Percentiles rank a stretch among this genome's conserved stretches.
These are phyloP conservation scores for Microbotryomycetes sp. DNA, from an alignment of 1,284 basidiomycete species.

Conservation along the genomic window DNA sequence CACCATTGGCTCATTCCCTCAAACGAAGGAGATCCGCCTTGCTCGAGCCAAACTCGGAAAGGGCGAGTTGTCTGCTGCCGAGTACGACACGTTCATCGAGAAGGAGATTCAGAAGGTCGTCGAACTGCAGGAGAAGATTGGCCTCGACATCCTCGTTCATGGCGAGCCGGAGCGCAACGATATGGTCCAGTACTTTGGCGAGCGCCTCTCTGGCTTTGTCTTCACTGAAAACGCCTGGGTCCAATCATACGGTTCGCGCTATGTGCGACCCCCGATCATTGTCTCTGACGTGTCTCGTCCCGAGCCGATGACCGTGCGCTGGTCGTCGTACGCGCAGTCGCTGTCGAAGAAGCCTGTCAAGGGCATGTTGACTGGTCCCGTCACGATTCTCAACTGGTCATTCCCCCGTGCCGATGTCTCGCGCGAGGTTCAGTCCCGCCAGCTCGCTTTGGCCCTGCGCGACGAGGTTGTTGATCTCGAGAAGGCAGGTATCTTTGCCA, in stretches of 20 bases:
- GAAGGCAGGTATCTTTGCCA: conserved; percentile 92
- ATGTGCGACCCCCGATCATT: conserved; percentile 97
- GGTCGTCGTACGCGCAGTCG: conserved; percentile 96
- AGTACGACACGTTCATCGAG: conserved; percentile 98
- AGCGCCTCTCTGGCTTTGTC: conserved; percentile 90
- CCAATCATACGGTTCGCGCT: conserved; percentile 94
- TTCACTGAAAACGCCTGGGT: conserved; percentile 99
- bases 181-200: conserved; percentile 78
- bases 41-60: conserved; percentile 94
- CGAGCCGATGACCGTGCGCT: conserved; percentile 89
- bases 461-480: conserved; percentile 98
- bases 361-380: conserved; percentile 83
- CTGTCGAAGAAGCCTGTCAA: conserved; percentile 94
- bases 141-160: conserved; percentile 95
- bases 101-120: conserved; percentile 94
- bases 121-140: conserved; percentile 91
- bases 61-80: conserved; percentile 73
- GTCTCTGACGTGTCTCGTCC: conserved; percentile 97
- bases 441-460: conserved; percentile 94
- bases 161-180: conserved; percentile 69
- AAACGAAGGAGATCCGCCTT: conserved; percentile 98
- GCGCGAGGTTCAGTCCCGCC: conserved; percentile 95
- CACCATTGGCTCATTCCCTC: conserved; percentile 38
- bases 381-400: conserved; percentile 94
- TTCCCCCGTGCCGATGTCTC: conserved; percentile 99